Base-by-base conservation (phyloP, 495 filamentous ascomycete species). In the Talaromyces stipitatus region DNA sequence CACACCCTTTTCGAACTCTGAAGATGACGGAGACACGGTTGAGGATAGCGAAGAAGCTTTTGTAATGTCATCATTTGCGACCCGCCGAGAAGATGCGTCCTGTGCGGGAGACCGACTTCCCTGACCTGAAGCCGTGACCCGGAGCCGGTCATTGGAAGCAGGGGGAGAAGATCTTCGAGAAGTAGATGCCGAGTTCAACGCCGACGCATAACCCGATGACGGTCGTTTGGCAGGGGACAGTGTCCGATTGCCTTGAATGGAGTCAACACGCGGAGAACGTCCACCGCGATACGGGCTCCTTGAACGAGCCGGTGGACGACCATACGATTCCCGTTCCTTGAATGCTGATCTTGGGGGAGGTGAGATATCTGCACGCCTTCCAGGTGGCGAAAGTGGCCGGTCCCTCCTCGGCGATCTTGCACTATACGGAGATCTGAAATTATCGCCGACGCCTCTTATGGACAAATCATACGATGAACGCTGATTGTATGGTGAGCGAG, bases 401-500 rank as follows among this genome's bases (percentile, higher is more conserved):
- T 67, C 64, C 61, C 66, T 64, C 53, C 62, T 64, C 6, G 54
- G 46, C 7, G 59, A 46, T n/a, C 72, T 69, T 23, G 58, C 57
- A 16, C 64, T 63, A 51, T 71, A 68, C 46, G 59, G 63, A 2
- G 62, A 56, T 14, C 75, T 68, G 14, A 70, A 65, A 27, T 41
- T 23, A 52, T 77, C 72, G n/a, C 66, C 65, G 14, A 61, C 71
- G 27, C 67, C 62, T 52, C 72, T 61, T 11, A 68, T 69, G 48
- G 58, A 58, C 54, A 73, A 71, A 24, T 65, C 61, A 30, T 70
- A 70, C 14, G 64, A 60, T 18, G 51, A 18, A 38, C 29, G 24
- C 28, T 23, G 33, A 10, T 71, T 70, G 30, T 70, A 68, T 1
- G 76, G 78, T 16, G 78, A 80, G 59, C 73, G 71, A 43, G 77